A percentile compares a stretch with the other conserved stretches of the same genome.
These are phyloP conservation scores for Clonostachys rosea DNA, from an alignment of 2,329 filamentous ascomycete species.

Conservation along the genomic window DNA sequence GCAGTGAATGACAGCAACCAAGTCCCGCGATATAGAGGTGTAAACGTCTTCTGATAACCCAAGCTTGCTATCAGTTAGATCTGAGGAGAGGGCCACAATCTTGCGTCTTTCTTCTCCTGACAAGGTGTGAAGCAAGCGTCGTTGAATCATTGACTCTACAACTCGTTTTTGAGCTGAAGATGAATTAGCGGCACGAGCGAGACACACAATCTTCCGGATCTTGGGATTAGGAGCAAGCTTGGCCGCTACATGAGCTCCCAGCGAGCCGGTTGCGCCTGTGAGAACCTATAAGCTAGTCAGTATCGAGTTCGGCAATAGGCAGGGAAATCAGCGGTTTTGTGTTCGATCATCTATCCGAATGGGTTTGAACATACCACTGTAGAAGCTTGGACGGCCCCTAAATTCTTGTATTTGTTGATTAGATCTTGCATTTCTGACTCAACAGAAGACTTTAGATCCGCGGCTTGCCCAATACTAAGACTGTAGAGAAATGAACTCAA, in stretches of 20 bases:
- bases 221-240: conserved; percentile 51
- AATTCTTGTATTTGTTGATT: conserved; percentile 10
- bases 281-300: conserved; percentile 24
- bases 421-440: conserved; percentile 19
- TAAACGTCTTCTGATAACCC: conserved; percentile 24
- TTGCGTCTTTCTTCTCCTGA: conserved; percentile 13
- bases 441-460: conserved; percentile 9
- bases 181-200: conserved; percentile 36
- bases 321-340: too few species aligned
- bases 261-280: conserved; percentile 59
- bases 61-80: conserved; percentile 29
- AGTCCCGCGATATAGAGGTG: conserved; percentile 13
- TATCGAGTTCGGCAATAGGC: not conserved
- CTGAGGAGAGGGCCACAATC: conserved; percentile 9
- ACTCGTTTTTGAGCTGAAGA: conserved; percentile 12
- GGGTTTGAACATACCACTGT: too few species aligned
- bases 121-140: conserved; percentile 23
- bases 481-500: conserved; percentile 37
- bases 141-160: conserved; percentile 9
- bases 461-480: conserved; percentile 26
- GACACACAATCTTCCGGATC: conserved; percentile 43
- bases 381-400: too few species aligned
- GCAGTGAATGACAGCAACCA: conserved; percentile 42
- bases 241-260: conserved; percentile 55
- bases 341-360: not conserved